phyloP scores from a whole-genome alignment of 2,329 filamentous ascomycete genomes.

The Sporothrix dimorphospora region DNA sequence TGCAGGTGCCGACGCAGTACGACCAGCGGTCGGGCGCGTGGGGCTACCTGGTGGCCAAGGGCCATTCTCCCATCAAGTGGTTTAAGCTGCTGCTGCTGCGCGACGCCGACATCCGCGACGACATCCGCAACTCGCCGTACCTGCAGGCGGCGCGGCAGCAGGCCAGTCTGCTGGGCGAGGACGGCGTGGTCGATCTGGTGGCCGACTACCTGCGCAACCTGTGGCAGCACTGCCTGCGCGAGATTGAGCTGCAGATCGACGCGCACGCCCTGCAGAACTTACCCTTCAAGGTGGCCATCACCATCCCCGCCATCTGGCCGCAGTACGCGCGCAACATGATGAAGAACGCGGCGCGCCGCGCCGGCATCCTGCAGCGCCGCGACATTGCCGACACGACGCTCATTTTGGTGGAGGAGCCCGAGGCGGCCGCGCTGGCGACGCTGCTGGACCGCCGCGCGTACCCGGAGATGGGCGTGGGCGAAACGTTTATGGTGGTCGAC shows the following conservation, averaged over 20 bases:
- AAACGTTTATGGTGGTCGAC: slow-evolving; percentile 39
- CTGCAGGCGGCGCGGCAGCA: slow-evolving; percentile 10
- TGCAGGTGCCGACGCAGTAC: slow-evolving; percentile 30
- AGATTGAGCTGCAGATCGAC: slow-evolving; percentile 35
- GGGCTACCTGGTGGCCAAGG: slow-evolving; percentile 22
- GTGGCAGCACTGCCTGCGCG: slow-evolving; percentile 39
- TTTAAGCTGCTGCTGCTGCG: slow-evolving; percentile 33
- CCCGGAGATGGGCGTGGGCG: slow-evolving; percentile 25
- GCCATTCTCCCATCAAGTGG: slow-evolving; percentile 29
- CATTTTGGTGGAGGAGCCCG: slow-evolving; percentile 48
- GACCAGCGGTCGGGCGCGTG: slow-evolving; percentile 22
- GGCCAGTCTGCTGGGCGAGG: slow-evolving; percentile 26
- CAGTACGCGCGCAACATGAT: slow-evolving; percentile 45
- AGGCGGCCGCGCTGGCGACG: slow-evolving; percentile 49
- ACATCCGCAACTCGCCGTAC: slow-evolving; percentile 28
- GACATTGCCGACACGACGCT: slow-evolving; percentile 40
- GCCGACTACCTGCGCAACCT: slow-evolving; percentile 41
- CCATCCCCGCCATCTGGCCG: slow-evolving; percentile 53
- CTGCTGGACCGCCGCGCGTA: slow-evolving; percentile 41
- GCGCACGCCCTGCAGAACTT: slow-evolving; percentile 23
- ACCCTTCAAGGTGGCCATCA: slow-evolving; percentile 46
- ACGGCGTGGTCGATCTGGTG: slow-evolving; percentile 38
- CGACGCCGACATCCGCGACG: slow-evolving; percentile 29
- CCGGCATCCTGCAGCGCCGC: slow-evolving; percentile 43
- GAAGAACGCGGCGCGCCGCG: slow-evolving; percentile 40